Percentiles rank a stretch among this genome's conserved stretches.
phyloP scores from a whole-genome alignment of 108 stramenopile genomes.

The Poteriospumella lacustris region DNA sequence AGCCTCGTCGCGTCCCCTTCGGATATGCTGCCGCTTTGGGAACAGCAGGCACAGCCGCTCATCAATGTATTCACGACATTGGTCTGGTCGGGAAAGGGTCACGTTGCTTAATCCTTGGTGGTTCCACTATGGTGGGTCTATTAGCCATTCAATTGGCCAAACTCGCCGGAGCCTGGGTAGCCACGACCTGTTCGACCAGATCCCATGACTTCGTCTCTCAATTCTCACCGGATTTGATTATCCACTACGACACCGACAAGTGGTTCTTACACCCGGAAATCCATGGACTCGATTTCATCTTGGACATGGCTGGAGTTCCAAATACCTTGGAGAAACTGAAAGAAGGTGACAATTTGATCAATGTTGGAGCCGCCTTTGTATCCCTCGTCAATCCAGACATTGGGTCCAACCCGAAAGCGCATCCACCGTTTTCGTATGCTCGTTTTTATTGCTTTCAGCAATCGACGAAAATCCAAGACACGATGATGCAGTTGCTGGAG shows the following conservation, averaged over 20 bases:
- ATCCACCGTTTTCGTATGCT: constrained; percentile 19
- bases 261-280: neutral
- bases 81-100: neutral
- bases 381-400: neutral
- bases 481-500: neutral
- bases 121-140: neutral
- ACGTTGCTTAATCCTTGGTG: constrained; percentile 9
- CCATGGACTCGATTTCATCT: neutral
- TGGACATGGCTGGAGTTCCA: constrained; percentile 9
- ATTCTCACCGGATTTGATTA: constrained; percentile 16
- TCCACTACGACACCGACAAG: neutral
- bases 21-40: constrained; percentile 1
- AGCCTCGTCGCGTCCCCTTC: neutral
- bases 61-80: neutral
- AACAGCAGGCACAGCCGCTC: constrained; percentile 1
- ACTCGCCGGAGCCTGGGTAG: neutral
- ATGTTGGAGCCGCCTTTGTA: neutral
- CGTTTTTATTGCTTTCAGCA: neutral
- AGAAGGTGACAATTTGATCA: neutral
- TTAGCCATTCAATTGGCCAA: constrained; percentile 23
- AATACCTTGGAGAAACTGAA: neutral
- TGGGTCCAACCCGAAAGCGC: neutral
- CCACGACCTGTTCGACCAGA: neutral
- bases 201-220: neutral
- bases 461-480: neutral